Evolutionary conservation across 805 yeast genomes (phyloP).

Genomic region (Candida sphagnicola): DNA sequence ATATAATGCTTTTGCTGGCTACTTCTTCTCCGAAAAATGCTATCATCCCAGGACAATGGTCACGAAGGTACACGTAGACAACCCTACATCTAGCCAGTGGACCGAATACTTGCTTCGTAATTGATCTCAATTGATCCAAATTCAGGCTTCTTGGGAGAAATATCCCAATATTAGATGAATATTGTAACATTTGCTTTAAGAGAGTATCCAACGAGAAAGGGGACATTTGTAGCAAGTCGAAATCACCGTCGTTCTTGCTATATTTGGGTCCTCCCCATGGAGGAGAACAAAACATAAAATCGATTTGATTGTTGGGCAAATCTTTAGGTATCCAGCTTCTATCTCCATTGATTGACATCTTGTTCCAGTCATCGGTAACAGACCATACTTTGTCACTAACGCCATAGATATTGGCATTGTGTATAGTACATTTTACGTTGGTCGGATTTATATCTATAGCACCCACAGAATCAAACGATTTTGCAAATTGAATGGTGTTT

Average conservation of each 20-base stretch:
- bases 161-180: slow-evolving; percentile 48
- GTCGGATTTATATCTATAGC: slow-evolving; percentile 60
- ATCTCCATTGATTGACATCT: slow-evolving; percentile 16
- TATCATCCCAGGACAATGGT: slow-evolving; percentile 49
- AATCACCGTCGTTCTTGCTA: slow-evolving; percentile 28
- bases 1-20: slow-evolving; percentile 3
- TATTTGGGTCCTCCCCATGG: slow-evolving; percentile 87
- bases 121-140: slow-evolving; percentile 45
- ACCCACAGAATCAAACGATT: slow-evolving; percentile 48
- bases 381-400: slow-evolving; percentile 50
- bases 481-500: slow-evolving; percentile 72
- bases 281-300: slow-evolving; percentile 69
- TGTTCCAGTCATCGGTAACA: slow-evolving; percentile 48
- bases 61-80: slow-evolving; percentile 37
- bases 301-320: slow-evolving; percentile 21
- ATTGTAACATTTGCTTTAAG: slow-evolving; percentile 36
- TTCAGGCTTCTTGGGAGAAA: slow-evolving; percentile 63
- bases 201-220: slow-evolving; percentile 50
- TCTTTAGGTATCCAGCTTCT: slow-evolving; percentile 31
- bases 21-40: slow-evolving; percentile 53
- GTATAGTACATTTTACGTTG: slow-evolving; percentile 61
- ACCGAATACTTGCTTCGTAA: slow-evolving; percentile 47
- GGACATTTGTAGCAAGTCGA: slow-evolving; percentile 41
- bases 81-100: slow-evolving; percentile 41
- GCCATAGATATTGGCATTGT: slow-evolving; percentile 64